phyloP scores from a whole-genome alignment of 2,329 filamentous ascomycete genomes.

The Tolypocladium nubicola region DNA sequence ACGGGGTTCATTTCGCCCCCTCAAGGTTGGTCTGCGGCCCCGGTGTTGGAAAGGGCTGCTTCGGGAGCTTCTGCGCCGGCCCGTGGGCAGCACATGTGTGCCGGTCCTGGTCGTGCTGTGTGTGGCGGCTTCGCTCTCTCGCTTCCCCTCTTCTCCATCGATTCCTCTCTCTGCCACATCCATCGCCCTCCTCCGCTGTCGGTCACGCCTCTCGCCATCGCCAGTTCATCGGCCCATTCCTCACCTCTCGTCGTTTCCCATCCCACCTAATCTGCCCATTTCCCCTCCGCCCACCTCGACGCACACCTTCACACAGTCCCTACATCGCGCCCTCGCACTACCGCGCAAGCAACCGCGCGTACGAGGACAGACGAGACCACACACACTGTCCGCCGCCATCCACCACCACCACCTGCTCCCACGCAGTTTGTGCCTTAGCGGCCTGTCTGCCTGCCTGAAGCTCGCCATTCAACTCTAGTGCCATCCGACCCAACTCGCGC shows the following conservation, averaged over 20 bases:
- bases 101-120: not conserved
- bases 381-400: not conserved
- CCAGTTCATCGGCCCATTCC: not conserved
- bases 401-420: not conserved
- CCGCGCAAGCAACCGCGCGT: not conserved
- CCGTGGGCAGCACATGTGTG: not conserved
- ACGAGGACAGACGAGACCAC: not conserved
- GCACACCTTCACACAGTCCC: not conserved
- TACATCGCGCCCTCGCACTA: not conserved
- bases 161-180: not conserved
- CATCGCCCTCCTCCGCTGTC: not conserved
- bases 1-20: not conserved
- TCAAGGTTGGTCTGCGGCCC: not conserved
- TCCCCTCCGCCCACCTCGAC: not conserved
- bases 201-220: not conserved
- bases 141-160: not conserved
- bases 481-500: not conserved
- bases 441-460: not conserved
- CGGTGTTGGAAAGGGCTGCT: not conserved
- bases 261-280: not conserved
- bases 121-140: not conserved
- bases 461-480: not conserved
- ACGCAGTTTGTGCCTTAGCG: not conserved
- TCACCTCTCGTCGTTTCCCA: not conserved
- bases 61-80: not conserved